Conservation (phyloP, 306 rosid genomes). For the Carpinus viminea region DNA sequence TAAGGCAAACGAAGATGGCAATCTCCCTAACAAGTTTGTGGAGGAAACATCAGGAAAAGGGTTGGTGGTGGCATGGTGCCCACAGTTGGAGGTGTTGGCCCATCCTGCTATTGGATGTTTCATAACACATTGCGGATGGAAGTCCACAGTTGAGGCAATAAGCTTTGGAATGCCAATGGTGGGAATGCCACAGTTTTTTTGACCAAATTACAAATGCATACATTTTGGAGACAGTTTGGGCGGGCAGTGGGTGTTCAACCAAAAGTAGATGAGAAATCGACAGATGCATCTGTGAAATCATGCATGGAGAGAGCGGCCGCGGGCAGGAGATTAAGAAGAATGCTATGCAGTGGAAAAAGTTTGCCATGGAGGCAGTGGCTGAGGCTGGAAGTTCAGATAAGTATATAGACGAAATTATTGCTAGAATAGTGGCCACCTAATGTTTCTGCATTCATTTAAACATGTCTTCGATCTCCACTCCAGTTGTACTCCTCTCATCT, state of each 20-base stretch:
- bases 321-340: neutral
- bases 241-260: conserved; percentile 1
- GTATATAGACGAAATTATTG: neutral
- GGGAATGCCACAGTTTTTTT: conserved; percentile 2
- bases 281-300: neutral
- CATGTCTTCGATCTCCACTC: no score
- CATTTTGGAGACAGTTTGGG: neutral
- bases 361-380: neutral
- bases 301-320: neutral
- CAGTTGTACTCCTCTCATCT: no score
- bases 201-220: conserved; percentile 1
- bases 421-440: neutral
- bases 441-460: neutral
- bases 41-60: neutral
- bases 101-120: conserved; percentile 6
- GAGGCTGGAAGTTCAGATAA: conserved; percentile 3
- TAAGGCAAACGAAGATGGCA: conserved; percentile 14
- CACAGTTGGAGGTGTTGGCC: conserved; percentile 15
- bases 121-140: conserved; percentile 7
- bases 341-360: conserved; percentile 5
- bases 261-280: neutral
- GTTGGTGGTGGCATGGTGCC: conserved; percentile 16
- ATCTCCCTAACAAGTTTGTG: conserved; percentile 1
- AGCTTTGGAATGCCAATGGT: conserved; percentile 6
- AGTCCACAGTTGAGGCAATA: conserved; percentile 1